Conservation (phyloP, 352 stramenopile genomes). For the Globisporangium viniferum region DNA sequence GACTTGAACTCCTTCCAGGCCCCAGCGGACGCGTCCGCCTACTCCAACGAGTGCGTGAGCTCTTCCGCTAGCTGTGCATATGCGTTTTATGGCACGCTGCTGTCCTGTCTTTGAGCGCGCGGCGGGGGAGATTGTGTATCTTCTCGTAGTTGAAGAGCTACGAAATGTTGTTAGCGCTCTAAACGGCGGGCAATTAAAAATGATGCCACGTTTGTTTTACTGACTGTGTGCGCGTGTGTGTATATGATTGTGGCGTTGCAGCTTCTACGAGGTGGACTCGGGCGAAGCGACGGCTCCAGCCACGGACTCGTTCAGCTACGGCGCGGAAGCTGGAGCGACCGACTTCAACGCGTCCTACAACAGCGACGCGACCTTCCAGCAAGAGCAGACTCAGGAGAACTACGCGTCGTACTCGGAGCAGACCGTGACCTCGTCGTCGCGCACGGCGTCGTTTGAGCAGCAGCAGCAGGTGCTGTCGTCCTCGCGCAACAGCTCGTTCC, state of each 20-base stretch:
- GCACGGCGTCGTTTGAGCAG: conserved; percentile 20
- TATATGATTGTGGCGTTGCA: conserved; percentile 13
- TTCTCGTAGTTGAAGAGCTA: conserved; percentile 16
- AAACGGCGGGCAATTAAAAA: neutral
- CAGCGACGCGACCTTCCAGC: conserved; percentile 14
- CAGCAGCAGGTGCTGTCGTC: conserved; percentile 12
- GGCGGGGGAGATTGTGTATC: neutral
- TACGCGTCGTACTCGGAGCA: conserved; percentile 17
- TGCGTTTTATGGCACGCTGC: neutral
- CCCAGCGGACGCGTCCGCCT: conserved; percentile 34
- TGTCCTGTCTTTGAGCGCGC: neutral
- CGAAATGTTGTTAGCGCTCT: neutral
- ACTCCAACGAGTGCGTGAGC: conserved; percentile 49
- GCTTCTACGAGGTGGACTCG: conserved; percentile 67
- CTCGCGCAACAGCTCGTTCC: conserved; percentile 26
- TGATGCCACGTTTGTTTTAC: neutral
- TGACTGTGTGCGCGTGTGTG: neutral
- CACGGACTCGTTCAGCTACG: conserved; percentile 13
- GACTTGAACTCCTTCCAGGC: conserved; percentile 65
- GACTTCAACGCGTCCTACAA: conserved; percentile 23
- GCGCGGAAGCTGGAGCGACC: conserved; percentile 8
- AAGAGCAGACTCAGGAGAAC: conserved; percentile 20
- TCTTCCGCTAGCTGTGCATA: neutral
- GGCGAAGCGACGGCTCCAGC: conserved; percentile 21
- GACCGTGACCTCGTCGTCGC: conserved; percentile 11